Evolutionary conservation across 371 early-diverging fungal species (phyloP).

Genomic region (Nematocida parisii): DNA sequence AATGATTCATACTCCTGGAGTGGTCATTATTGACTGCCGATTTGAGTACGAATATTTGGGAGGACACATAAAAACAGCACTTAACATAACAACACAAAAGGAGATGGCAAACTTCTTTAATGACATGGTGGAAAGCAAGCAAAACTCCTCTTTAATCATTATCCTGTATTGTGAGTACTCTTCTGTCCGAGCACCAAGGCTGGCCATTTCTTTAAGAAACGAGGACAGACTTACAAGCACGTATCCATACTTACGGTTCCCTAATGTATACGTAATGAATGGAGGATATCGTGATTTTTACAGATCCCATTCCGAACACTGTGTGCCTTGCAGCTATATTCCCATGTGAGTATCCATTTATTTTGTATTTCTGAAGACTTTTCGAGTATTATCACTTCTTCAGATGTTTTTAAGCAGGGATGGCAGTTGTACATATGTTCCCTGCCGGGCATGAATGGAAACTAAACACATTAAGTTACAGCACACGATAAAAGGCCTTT

Average conservation of each 20-base stretch:
- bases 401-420: too few relatives aligned
- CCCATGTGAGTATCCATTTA: slow-evolving; percentile 55
- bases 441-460: too few relatives aligned
- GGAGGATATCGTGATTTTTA: slow-evolving; percentile 81
- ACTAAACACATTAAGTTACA: too few relatives aligned
- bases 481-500: too few relatives aligned
- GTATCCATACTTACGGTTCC: slow-evolving; percentile 77
- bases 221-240: slow-evolving; percentile 75
- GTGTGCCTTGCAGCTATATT: slow-evolving; percentile 64
- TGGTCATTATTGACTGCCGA: slow-evolving; percentile 77
- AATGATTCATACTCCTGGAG: slow-evolving; percentile 47
- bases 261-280: slow-evolving; percentile 80
- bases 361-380: background rate
- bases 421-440: too few relatives aligned
- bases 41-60: slow-evolving; percentile 81
- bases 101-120: slow-evolving; percentile 63
- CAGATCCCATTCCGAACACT: slow-evolving; percentile 64
- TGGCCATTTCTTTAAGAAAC: slow-evolving; percentile 76
- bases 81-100: slow-evolving; percentile 73
- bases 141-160: slow-evolving; percentile 70
- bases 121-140: slow-evolving; percentile 61
- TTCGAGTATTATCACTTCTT: background rate
- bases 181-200: slow-evolving; percentile 76
- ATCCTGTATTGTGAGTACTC: slow-evolving; percentile 86
- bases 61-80: slow-evolving; percentile 77